phyloP scores from a whole-genome alignment of 139 green algal genomes.

The Tetradesmus lagerheimii region DNA sequence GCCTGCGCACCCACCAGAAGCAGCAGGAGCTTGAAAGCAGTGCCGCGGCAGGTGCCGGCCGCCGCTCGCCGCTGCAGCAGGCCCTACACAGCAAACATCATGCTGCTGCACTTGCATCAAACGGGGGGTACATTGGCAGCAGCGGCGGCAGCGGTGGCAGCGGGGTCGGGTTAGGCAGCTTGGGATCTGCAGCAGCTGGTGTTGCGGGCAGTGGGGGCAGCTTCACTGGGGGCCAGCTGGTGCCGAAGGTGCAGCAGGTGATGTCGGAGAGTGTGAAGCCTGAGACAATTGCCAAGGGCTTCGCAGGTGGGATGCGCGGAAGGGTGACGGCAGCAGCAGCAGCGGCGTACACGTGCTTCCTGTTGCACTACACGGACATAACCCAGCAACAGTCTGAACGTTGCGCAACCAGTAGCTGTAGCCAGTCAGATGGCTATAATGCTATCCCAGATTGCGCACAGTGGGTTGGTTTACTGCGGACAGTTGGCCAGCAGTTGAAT shows the following conservation, averaged over 20 bases:
- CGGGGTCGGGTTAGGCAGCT: neutral
- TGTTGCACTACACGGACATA: too few species aligned
- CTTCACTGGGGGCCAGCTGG: neutral
- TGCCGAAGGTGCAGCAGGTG: neutral
- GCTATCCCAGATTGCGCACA: too few species aligned
- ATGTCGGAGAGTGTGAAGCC: constrained; percentile 16
- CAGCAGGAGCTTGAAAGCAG: neutral
- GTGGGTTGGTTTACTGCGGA: too few species aligned
- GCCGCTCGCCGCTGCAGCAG: neutral
- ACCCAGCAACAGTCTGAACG: too few species aligned
- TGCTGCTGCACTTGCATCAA: neutral
- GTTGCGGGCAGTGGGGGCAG: neutral
- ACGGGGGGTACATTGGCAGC: neutral
- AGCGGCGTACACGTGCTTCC: too few species aligned
- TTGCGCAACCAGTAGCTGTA: too few species aligned
- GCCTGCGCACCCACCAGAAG: neutral
- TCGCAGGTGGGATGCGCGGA: neutral
- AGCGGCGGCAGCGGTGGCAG: neutral
- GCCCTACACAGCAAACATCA: neutral
- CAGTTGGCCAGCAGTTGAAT: too few species aligned
- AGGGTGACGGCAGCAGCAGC: too few species aligned
- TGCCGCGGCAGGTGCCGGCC: neutral
- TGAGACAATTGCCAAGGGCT: constrained; percentile 9
- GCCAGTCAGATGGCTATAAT: too few species aligned
- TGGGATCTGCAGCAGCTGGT: neutral